phyloP scores from a whole-genome alignment of 495 filamentous ascomycete species.

The Poronia punctata region DNA sequence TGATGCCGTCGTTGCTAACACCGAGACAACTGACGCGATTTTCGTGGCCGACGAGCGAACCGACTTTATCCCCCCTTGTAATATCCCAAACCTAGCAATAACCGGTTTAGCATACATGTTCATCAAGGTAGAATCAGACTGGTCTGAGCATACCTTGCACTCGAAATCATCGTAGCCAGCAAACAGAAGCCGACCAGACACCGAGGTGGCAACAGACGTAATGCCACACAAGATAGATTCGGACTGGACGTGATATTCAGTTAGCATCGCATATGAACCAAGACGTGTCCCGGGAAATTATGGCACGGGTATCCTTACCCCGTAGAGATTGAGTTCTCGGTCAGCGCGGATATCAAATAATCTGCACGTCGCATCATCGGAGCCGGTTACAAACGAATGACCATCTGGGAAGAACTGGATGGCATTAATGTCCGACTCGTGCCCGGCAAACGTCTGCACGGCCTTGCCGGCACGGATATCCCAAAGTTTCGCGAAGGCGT shows the following conservation, averaged over 20 bases:
- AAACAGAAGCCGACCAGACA: constrained; percentile 91
- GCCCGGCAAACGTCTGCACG: constrained; percentile 95
- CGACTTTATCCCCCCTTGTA: constrained; percentile 92
- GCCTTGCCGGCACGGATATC: constrained; percentile 98
- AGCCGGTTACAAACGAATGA: constrained; percentile 96
- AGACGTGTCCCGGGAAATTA: constrained; percentile 3
- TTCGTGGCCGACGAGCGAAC: constrained; percentile 92
- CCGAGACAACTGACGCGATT: constrained; percentile 98
- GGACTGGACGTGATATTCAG: constrained; percentile 53
- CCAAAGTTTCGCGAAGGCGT: constrained; percentile 98
- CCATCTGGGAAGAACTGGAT: constrained; percentile 99
- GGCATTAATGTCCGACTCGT: constrained; percentile 98
- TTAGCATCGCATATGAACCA: background rate
- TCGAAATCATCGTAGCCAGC: constrained; percentile 99
- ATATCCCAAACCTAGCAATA: constrained; percentile 84
- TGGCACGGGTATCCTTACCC: constrained; percentile 51
- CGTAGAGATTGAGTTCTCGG: constrained; percentile 91
- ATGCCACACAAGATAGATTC: constrained; percentile 97
- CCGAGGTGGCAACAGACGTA: constrained; percentile 95
- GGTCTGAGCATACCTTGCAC: constrained; percentile 73
- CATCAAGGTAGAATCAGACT: background rate
- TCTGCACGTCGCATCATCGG: constrained; percentile 94
- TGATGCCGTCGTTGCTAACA: constrained; percentile 98
- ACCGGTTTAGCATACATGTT: constrained; percentile 1
- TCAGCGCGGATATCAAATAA: constrained; percentile 97